Percentiles rank a stretch among this genome's conserved stretches.
phyloP scores from a whole-genome alignment of 1,139 yeast species.

The Sugiyamaella pinicola region DNA sequence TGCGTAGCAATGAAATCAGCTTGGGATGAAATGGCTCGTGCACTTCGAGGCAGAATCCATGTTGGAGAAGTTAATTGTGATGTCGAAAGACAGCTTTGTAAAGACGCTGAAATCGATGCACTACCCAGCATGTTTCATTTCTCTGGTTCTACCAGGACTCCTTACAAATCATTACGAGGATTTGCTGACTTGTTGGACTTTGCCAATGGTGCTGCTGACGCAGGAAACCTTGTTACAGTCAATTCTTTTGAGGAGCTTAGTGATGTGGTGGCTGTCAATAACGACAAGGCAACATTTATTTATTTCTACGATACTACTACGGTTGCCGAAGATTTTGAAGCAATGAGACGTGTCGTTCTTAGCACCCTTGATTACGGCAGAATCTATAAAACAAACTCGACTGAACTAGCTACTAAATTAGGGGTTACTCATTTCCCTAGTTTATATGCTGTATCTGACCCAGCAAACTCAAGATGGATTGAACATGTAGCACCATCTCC shows the following conservation, averaged over 20 bases:
- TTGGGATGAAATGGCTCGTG: constrained; percentile 44
- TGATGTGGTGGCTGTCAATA: constrained; percentile 5
- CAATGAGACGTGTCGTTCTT: constrained; percentile 41
- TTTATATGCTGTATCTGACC: constrained; percentile 40
- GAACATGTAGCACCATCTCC: constrained; percentile 41
- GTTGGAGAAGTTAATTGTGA: constrained; percentile 49
- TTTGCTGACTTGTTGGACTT: constrained; percentile 41
- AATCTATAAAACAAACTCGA: constrained; percentile 40
- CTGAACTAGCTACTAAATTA: constrained; percentile 37
- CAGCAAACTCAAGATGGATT: constrained; percentile 31
- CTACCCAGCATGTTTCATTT: constrained; percentile 42
- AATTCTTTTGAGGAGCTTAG: constrained; percentile 33
- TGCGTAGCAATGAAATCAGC: constrained; percentile 44
- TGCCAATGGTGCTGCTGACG: constrained; percentile 39
- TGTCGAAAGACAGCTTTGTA: constrained; percentile 40
- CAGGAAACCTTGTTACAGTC: constrained; percentile 34
- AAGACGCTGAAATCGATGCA: constrained; percentile 35
- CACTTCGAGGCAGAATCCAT: constrained; percentile 40
- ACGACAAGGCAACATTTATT: constrained; percentile 37
- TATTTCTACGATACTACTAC: constrained; percentile 46
- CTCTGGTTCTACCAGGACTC: constrained; percentile 38
- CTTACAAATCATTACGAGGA: constrained; percentile 42
- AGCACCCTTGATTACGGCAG: constrained; percentile 42
- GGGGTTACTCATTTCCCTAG: constrained; percentile 40
- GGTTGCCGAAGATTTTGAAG: constrained; percentile 46